These are phyloP conservation scores for Yamadazyma phyllophila DNA, from an alignment of 805 yeast species.

Conservation along the genomic window DNA sequence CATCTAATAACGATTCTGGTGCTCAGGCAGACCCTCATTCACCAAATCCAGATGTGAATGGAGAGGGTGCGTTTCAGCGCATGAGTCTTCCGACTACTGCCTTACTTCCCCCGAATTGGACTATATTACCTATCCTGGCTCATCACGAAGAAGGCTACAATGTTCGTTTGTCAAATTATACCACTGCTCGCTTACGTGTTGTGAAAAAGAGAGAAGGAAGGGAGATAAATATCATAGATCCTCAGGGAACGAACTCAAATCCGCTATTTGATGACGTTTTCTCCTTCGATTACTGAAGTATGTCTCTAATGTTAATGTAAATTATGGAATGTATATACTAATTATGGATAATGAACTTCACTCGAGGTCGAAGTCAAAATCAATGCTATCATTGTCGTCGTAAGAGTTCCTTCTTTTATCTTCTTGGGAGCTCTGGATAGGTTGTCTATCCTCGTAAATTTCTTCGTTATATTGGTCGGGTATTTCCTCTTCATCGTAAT, in stretches of 20 bases:
- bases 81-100: slow-evolving; percentile 25
- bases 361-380: slow-evolving; percentile 7
- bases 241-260: neutral
- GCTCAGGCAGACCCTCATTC: neutral
- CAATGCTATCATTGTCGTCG: slow-evolving; percentile 7
- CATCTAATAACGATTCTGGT: too few relatives aligned
- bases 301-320: too few relatives aligned
- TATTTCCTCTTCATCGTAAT: slow-evolving; percentile 5
- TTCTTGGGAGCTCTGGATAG: neutral
- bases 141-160: slow-evolving; percentile 10
- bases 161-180: slow-evolving; percentile 19
- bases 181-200: slow-evolving; percentile 17
- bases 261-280: too few relatives aligned
- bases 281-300: too few relatives aligned
- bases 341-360: neutral
- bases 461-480: slow-evolving; percentile 5
- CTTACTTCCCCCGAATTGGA: slow-evolving; percentile 31
- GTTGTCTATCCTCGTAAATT: neutral
- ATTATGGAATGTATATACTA: neutral
- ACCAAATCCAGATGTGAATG: neutral
- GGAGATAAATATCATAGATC: slow-evolving; percentile 15
- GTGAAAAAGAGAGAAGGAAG: slow-evolving; percentile 9
- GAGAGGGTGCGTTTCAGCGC: slow-evolving; percentile 15
- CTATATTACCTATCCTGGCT: slow-evolving; percentile 23
- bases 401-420: neutral